Conservation (phyloP, 2,329 filamentous ascomycete species). For the Clonostachys byssicola region DNA sequence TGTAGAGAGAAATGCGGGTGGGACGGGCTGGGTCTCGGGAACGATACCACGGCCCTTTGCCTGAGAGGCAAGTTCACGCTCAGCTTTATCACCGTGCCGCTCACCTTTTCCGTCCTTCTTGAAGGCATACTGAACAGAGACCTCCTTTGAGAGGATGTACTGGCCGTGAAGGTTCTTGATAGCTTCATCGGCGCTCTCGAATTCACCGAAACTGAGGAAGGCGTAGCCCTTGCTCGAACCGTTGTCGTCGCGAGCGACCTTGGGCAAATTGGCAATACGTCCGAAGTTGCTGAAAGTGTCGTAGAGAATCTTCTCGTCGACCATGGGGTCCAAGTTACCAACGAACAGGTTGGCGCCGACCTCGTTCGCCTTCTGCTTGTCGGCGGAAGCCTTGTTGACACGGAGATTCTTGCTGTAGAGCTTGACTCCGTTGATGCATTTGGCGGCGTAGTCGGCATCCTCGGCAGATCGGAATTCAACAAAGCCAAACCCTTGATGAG, state of each 20-base stretch:
- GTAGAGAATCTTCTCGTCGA: constrained; percentile 93
- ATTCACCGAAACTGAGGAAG: constrained; percentile 89
- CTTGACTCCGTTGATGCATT: constrained; percentile 94
- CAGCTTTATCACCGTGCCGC: constrained; percentile 89
- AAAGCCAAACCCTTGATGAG: constrained; percentile 97
- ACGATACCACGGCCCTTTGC: constrained; percentile 93
- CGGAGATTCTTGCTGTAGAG: constrained; percentile 92
- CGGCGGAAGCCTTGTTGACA: constrained; percentile 88
- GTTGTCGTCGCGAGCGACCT: constrained; percentile 86
- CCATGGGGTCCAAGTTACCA: constrained; percentile 90
- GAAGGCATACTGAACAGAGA: constrained; percentile 96
- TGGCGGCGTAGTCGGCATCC: constrained; percentile 93
- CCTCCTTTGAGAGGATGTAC: constrained; percentile 95
- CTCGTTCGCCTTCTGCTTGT: constrained; percentile 90
- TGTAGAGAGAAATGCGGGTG: constrained; percentile 62
- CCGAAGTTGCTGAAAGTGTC: constrained; percentile 93
- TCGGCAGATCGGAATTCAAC: constrained; percentile 96
- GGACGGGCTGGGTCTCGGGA: constrained; percentile 72
- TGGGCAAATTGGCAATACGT: constrained; percentile 76
- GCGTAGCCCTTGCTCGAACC: constrained; percentile 93
- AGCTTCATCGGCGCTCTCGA: constrained; percentile 89
- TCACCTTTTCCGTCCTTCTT: constrained; percentile 99
- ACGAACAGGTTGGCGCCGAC: constrained; percentile 97
- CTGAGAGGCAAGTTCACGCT: constrained; percentile 85
- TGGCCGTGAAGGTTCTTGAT: constrained; percentile 92